Conservation (phyloP, 257 asterid species). For the Henckelia pumila region DNA sequence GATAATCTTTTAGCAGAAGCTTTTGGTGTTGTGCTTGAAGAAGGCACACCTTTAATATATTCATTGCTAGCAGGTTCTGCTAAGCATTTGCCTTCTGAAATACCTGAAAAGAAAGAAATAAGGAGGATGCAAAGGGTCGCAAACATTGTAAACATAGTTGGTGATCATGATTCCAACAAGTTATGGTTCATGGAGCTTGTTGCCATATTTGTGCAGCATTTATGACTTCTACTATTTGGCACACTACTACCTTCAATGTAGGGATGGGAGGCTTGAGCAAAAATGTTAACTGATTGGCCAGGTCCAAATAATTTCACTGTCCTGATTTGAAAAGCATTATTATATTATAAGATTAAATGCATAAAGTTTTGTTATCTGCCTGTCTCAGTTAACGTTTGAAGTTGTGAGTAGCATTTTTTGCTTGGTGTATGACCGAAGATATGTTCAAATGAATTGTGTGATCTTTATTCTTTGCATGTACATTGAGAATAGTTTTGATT, state of each 20-base stretch:
- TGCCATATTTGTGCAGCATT: conserved; percentile 86
- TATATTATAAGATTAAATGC: conserved; percentile 1
- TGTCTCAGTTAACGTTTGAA: neutral
- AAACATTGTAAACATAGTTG: conserved; percentile 53
- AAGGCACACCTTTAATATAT: conserved; percentile 91
- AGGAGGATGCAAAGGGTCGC: conserved; percentile 93
- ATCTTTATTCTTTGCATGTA: too few species aligned
- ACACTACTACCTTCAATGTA: conserved; percentile 77
- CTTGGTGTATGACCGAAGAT: neutral
- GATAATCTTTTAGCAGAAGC: conserved; percentile 88
- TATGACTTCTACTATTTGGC: conserved; percentile 87
- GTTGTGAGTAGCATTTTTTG: neutral
- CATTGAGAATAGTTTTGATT: conserved; percentile 15
- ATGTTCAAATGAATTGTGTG: neutral
- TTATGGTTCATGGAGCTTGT: conserved; percentile 92
- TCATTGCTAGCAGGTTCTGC: conserved; percentile 75
- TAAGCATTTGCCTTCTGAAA: conserved; percentile 75
- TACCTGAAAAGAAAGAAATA: conserved; percentile 86
- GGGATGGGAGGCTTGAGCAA: conserved; percentile 96
- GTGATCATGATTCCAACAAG: conserved; percentile 84
- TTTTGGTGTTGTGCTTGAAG: conserved; percentile 69
- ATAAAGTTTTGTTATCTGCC: neutral
- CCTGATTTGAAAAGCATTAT: neutral
- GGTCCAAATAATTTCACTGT: conserved; percentile 42
- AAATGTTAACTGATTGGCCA: conserved; percentile 87